phyloP scores from a whole-genome alignment of 495 filamentous ascomycete genomes.

The Daldinia loculata region DNA sequence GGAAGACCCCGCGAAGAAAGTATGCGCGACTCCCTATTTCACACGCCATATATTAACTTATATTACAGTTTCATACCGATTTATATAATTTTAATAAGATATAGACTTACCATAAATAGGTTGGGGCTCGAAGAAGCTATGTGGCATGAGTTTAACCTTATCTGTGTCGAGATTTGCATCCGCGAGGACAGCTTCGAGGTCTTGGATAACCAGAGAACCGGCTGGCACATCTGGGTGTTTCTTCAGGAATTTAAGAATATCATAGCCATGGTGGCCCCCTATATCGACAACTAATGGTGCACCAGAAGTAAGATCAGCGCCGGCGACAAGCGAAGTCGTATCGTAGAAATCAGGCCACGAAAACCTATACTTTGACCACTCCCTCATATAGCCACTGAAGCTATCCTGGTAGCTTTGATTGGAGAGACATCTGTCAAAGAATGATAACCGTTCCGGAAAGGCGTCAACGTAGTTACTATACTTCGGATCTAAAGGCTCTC shows the following conservation, averaged over 20 bases:
- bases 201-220: slow-evolving; percentile 53
- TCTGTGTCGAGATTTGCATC: slow-evolving; percentile 26
- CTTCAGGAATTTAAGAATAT: slow-evolving; percentile 45
- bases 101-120: slow-evolving; percentile 36
- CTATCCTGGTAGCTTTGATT: slow-evolving; percentile 26
- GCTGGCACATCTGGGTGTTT: slow-evolving; percentile 47
- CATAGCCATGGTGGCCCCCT: slow-evolving; percentile 54
- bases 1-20: slow-evolving; percentile 54
- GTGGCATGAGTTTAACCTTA: slow-evolving; percentile 44
- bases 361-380: slow-evolving; percentile 31
- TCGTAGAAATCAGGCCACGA: slow-evolving; percentile 45
- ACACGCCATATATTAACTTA: slow-evolving; percentile 9
- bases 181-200: slow-evolving; percentile 47
- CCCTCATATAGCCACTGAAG: slow-evolving; percentile 32
- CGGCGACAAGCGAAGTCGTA: slow-evolving; percentile 33
- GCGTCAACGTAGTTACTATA: slow-evolving; percentile 30
- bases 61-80: neutral
- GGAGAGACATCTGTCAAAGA: slow-evolving; percentile 35
- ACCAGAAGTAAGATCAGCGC: slow-evolving; percentile 34
- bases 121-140: slow-evolving; percentile 50
- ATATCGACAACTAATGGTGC: slow-evolving; percentile 53
- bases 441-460: slow-evolving; percentile 29
- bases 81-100: slow-evolving; percentile 13
- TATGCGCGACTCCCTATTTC: slow-evolving; percentile 53
- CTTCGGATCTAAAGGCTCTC: slow-evolving; percentile 33